Conservation (phyloP, 805 yeast species). For the Wickerhamomyces bovis region DNA sequence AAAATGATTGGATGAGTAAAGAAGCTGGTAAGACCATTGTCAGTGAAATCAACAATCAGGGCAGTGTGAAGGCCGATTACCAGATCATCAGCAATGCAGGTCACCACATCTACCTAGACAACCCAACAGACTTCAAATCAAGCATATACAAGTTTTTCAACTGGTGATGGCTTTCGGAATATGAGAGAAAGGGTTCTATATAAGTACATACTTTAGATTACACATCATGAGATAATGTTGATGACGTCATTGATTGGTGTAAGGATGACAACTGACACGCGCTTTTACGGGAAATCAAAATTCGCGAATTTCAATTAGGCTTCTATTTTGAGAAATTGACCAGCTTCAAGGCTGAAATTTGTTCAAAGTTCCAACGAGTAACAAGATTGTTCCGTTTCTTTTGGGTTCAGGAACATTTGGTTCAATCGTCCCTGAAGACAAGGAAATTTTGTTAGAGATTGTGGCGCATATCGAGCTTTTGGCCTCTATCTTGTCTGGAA, state of each 20-base stretch:
- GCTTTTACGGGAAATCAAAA: neutral
- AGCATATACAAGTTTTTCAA: constrained; percentile 29
- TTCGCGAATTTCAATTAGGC: neutral
- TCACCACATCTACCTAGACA: constrained; percentile 65
- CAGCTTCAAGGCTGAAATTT: neutral
- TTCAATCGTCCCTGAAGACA: neutral
- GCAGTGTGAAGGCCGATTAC: constrained; percentile 19
- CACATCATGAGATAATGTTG: neutral
- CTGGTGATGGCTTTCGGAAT: constrained; percentile 15
- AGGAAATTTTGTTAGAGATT: no score
- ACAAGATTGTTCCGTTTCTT: neutral
- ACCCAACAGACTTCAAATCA: constrained; percentile 42
- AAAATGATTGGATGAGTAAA: constrained; percentile 65
- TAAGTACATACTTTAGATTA: neutral
- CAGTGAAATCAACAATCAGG: constrained; percentile 24
- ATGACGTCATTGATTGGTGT: neutral
- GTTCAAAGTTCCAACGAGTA: no score
- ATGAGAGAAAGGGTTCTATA: neutral
- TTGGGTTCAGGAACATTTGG: no score
- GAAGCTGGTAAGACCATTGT: constrained; percentile 48
- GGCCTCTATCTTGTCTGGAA: no score
- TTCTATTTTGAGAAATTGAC: neutral
- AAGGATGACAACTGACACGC: neutral
- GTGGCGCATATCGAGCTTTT: neutral
- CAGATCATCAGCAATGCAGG: constrained; percentile 45